A percentile compares a stretch with the other conserved stretches of the same genome.
Conservation (phyloP, 139 green algal genomes). For the Zygnema cylindricum region DNA sequence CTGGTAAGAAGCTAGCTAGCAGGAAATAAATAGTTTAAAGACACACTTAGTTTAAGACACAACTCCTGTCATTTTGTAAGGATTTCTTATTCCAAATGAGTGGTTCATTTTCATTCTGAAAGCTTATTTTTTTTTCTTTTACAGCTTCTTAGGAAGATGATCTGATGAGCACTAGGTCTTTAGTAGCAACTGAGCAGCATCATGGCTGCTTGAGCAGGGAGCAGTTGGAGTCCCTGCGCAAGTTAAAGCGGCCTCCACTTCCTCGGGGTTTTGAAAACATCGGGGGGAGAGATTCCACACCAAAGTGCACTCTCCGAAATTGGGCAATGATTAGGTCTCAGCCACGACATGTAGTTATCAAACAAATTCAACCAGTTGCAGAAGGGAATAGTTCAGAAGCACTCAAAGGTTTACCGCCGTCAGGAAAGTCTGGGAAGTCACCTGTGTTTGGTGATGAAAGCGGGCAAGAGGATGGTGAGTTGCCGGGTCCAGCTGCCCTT, state of each 20-base stretch:
- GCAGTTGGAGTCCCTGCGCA: constrained; percentile 11
- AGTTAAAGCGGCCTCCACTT: neutral
- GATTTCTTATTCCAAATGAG: neutral
- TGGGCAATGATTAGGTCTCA: neutral
- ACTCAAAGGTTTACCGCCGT: neutral
- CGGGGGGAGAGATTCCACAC: neutral
- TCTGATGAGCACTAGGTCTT: neutral
- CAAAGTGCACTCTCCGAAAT: neutral
- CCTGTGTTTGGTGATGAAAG: constrained; percentile 8
- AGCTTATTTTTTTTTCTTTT: neutral
- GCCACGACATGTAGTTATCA: neutral
- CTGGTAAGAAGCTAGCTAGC: no score
- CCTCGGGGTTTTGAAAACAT: neutral
- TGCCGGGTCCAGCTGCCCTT: constrained; percentile 1
- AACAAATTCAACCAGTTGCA: neutral
- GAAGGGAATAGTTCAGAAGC: neutral
- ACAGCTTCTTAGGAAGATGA: neutral
- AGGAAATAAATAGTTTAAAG: no score
- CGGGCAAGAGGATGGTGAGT: constrained; percentile 17
- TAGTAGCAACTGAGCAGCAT: neutral
- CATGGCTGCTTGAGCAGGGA: constrained; percentile 12
- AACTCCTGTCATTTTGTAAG: no score
- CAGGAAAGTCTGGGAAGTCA: neutral
- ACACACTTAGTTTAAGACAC: no score
- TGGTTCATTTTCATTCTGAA: neutral